Base-by-base conservation (phyloP, 2,329 filamentous ascomycete species). In the Talaromyces sp. region DNA sequence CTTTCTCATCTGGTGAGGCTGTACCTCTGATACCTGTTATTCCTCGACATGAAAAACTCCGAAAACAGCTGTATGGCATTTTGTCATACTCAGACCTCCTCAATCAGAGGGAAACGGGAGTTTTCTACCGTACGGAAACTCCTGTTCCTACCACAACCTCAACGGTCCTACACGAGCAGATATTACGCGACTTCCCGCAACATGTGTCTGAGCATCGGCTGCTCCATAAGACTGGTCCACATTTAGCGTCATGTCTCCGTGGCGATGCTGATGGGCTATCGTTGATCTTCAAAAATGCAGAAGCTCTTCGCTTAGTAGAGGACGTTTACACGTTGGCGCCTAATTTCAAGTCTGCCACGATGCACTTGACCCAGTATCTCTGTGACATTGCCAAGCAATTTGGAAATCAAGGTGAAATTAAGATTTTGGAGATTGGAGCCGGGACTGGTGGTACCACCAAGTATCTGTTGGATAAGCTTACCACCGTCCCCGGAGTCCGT, bases 271-370 rank as follows among this genome's bases (percentile, higher is more conserved):
- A 82, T 51, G 71, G 74, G 6, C 49, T 82, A 0, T 65, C 69
- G 5, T 47, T 83, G 1, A 65, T 82, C 7, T 82, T 82, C 38
- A 27, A n/a, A 4, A 63, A 40, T 72, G 72, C 0, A 72, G 64
- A 63, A 5, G 71, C 70, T n/a, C 67, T 69, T 1, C 58, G 68
- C 13, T 67, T 75, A 3, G 61, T 81, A 0, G 76, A 74, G 22
- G 74, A 79, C 43, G 70, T 79, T 0, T 81, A 81, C 63, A 68
- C 67, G 1, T 69, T 67, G 38, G 67, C 58, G 45, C 73, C 72
- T 10, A 56, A 34, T 22, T 63, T 54, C 61, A 45, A 56, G 51
- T 8, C 61, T 45, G 51, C 15, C 15, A 64, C 51, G 3, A 47
- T 36, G 19, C 31, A 53, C 31, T 25, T 63, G 19, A 29, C 36